Base-by-base conservation (phyloP, 495 filamentous ascomycete genomes). In the Penicillium ochrochloron region DNA sequence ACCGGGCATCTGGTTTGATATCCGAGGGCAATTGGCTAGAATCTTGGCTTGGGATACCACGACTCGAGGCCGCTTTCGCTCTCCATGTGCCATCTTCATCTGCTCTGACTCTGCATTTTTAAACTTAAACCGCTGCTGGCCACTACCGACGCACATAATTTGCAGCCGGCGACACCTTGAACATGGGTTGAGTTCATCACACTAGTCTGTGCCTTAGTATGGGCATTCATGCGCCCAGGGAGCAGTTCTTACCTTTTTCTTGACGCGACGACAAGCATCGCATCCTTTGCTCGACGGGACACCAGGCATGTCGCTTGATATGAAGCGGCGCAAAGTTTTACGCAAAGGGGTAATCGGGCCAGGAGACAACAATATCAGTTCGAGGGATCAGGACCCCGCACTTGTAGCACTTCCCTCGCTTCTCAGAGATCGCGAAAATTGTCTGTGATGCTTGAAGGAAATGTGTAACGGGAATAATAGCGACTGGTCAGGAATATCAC, bases 211-310 rank as follows among this genome's bases (percentile, higher is more conserved):
- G 25, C 39, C 50, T 69, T 23, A 64, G 60, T 31, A 15, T 42
- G 17, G 7, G 27, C 44, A 31, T 29, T 17, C 48, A 31, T 27
- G 23, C 39, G 2, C 9, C 2, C n/a, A 9, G 3, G 8, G 27
- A 29, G 4, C 35, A 42, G 14, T 17, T 37, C 27, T 7, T 60
- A 80, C 80, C 74, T 82, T 82, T 66, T 84, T 83, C 65, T 81
- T 83, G 59, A 76, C 75, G 62, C 75, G 73, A 19, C 79, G 78
- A 67, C 80, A 83, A n/a, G 75, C 77, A 50, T 80, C 76, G 60
- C 80, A 84, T 17, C 75, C 78, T 23, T 75, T 80, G 63, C 76
- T 74, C 8, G 76, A 78, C n/a, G 78, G 76, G 17, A 83, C 80
- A 0, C 81, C 81, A 9, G 79, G 80, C 80, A 84, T 84, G 21